Conservation (phyloP, 1,284 basidiomycete species). For the Coniferiporia sulphurascens region DNA sequence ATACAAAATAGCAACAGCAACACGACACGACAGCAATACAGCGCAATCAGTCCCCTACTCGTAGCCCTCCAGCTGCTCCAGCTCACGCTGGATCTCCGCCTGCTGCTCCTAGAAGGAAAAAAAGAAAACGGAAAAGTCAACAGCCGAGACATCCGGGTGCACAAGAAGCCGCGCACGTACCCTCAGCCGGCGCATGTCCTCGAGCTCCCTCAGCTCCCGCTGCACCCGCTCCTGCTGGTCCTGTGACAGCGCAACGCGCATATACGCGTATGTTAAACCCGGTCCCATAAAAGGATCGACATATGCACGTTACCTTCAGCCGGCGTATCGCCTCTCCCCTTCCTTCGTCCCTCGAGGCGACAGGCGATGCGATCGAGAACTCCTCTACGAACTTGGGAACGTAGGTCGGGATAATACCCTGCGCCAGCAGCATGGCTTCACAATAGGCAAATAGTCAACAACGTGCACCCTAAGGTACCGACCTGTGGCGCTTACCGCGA, state of each 20-base stretch:
- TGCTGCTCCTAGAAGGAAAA: slow-evolving; percentile 2
- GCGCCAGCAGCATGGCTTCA: slow-evolving; percentile 14
- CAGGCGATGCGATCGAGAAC: not conserved
- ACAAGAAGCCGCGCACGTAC: not conserved
- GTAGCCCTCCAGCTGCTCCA: slow-evolving; percentile 9
- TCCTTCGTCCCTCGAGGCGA: not conserved
- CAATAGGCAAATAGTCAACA: no score
- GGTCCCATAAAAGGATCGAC: not conserved
- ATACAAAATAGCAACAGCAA: not conserved
- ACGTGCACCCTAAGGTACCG: no score
- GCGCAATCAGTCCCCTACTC: not conserved
- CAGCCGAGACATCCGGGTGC: not conserved
- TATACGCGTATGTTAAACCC: not conserved
- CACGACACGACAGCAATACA: not conserved
- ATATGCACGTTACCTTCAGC: slow-evolving; percentile 1
- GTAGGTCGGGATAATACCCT: slow-evolving; percentile 15
- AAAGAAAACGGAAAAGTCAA: not conserved
- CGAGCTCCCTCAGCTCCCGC: not conserved
- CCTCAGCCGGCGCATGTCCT: not conserved
- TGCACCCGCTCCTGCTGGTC: slow-evolving; percentile 41
- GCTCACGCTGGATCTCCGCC: not conserved
- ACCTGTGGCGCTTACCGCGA: not conserved
- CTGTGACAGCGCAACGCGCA: not conserved
- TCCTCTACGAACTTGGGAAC: slow-evolving; percentile 10
- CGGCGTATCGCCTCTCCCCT: slow-evolving; percentile 10